These are phyloP conservation scores for Paramyrothecium roridum DNA, from an alignment of 2,329 filamentous ascomycete genomes.

Conservation along the genomic window DNA sequence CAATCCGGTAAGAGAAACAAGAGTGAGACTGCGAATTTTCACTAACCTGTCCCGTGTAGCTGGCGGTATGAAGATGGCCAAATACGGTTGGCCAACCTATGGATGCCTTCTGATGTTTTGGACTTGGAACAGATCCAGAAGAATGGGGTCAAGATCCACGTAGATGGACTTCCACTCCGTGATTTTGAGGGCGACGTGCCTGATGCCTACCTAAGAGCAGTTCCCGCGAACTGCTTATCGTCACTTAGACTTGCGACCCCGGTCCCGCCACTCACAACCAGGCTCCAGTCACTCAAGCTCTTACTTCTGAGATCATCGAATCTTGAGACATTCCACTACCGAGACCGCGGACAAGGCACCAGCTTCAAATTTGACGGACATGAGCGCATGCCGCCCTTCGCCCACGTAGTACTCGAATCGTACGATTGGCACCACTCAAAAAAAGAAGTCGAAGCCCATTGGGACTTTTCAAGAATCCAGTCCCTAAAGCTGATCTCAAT, in stretches of 20 bases:
- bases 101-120: slow-evolving; percentile 37
- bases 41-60: slow-evolving; percentile 20
- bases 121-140: slow-evolving; percentile 22
- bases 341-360: slow-evolving; percentile 41
- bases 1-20: slow-evolving; percentile 31
- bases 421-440: slow-evolving; percentile 46
- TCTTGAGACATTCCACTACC: slow-evolving; percentile 38
- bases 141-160: slow-evolving; percentile 28
- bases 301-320: slow-evolving; percentile 32
- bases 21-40: background rate
- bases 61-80: slow-evolving; percentile 34
- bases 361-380: slow-evolving; percentile 34
- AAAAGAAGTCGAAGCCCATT: slow-evolving; percentile 35
- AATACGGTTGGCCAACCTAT: slow-evolving; percentile 18
- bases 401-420: slow-evolving; percentile 37
- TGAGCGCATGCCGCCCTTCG: slow-evolving; percentile 41
- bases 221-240: slow-evolving; percentile 33
- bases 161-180: slow-evolving; percentile 38
- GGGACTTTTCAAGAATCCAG: slow-evolving; percentile 42
- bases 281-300: slow-evolving; percentile 37
- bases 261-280: slow-evolving; percentile 35
- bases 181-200: slow-evolving; percentile 29
- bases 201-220: slow-evolving; percentile 32
- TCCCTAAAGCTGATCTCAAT: slow-evolving; percentile 39
- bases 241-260: slow-evolving; percentile 38